phyloP scores from a whole-genome alignment of 2,329 filamentous ascomycete genomes.

The Phaeophleospora eucalypticola region DNA sequence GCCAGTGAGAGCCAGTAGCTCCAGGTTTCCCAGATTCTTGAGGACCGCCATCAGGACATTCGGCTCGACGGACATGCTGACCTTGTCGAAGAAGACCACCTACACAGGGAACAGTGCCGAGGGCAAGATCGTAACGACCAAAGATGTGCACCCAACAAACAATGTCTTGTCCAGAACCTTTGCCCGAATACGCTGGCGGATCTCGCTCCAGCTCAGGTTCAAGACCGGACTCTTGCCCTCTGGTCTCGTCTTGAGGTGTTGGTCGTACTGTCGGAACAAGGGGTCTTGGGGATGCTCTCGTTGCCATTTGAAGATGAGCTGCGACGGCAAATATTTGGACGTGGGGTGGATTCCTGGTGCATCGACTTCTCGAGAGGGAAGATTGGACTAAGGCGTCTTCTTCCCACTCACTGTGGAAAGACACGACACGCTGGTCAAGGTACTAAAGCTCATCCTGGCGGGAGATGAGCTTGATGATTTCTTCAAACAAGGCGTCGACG shows the following conservation, averaged over 20 bases:
- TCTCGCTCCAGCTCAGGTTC: background rate
- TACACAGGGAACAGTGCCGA: background rate
- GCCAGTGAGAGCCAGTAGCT: background rate
- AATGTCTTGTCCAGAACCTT: background rate
- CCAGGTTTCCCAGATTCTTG: background rate
- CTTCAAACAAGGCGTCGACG: background rate
- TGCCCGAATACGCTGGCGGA: background rate
- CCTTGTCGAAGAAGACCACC: constrained; percentile 1
- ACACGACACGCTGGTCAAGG: background rate
- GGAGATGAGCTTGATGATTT: background rate
- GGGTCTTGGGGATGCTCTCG: background rate
- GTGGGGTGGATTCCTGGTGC: background rate
- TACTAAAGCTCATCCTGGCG: background rate
- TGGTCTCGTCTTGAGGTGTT: background rate
- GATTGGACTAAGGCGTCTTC: background rate
- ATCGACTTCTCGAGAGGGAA: background rate
- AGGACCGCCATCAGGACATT: constrained; percentile 1
- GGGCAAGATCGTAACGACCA: background rate
- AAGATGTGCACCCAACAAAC: constrained; percentile 1
- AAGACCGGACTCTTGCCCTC: background rate
- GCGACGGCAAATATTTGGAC: background rate
- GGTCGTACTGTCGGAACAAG: background rate
- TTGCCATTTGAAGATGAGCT: background rate
- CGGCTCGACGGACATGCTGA: background rate
- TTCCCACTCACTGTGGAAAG: background rate